A percentile compares a stretch with the other conserved stretches of the same genome.
Conservation (phyloP, 2,329 filamentous ascomycete genomes). For the Proliferodiscus dingleyae region DNA sequence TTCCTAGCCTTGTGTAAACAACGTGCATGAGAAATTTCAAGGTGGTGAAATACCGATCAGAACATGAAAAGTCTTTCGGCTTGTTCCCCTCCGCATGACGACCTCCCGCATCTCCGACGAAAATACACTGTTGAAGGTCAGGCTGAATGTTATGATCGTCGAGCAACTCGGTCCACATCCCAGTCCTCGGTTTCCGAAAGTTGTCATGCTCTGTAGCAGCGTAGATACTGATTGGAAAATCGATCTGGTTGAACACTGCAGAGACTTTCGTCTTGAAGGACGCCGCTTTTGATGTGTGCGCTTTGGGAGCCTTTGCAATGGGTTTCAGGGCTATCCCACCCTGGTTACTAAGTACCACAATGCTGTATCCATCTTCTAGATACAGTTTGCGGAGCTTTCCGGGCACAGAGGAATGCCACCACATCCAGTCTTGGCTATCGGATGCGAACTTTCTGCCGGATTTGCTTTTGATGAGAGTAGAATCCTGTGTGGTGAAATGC, state of each 20-base stretch:
- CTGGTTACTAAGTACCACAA: constrained; percentile 87
- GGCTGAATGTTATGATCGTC: constrained; percentile 41
- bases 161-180: constrained; percentile 77
- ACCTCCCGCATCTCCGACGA: constrained; percentile 82
- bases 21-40: neutral
- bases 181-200: constrained; percentile 79
- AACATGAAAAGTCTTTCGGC: constrained; percentile 60
- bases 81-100: constrained; percentile 43
- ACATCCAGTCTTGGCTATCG: constrained; percentile 80
- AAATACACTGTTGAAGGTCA: constrained; percentile 70
- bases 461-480: constrained; percentile 73
- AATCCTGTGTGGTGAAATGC: constrained; percentile 54
- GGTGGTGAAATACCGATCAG: constrained; percentile 39
- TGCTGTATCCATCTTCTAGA: constrained; percentile 59
- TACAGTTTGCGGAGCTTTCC: constrained; percentile 61
- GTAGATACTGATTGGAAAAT: constrained; percentile 75
- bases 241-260: constrained; percentile 63
- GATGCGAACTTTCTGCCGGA: constrained; percentile 76
- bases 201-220: constrained; percentile 79
- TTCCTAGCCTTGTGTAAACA: constrained; percentile 48
- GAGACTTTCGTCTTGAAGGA: constrained; percentile 81
- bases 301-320: constrained; percentile 64
- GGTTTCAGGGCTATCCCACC: constrained; percentile 71
- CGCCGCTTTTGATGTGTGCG: constrained; percentile 60
- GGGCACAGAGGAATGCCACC: constrained; percentile 78